Evolutionary conservation across 179 eudicot genomes (phyloP), one percentile per base, ranked within the genome.

Genomic region (Sideroxylon spinosum): DNA sequence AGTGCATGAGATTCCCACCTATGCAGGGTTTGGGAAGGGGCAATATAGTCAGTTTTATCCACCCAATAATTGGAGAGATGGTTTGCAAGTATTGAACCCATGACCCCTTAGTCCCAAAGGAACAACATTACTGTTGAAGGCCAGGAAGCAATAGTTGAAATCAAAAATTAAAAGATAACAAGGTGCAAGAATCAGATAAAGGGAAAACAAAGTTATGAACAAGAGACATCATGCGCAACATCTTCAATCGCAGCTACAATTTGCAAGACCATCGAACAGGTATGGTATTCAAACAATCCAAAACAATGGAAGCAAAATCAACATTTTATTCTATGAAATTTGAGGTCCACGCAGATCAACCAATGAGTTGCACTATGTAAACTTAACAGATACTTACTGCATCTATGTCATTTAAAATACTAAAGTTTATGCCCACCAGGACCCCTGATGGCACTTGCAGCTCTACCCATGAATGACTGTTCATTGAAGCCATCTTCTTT

Each of bases 391-490:
- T 68, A 88, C 97, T 88, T 86, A 93, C 98, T 13, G 91, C 95
- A 69, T 91, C 97, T 32, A 78, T 69, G 83, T 89, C 91, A 23
- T 91, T 83, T 73, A 94, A 75, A 69, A 94, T 82, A 71, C 71
- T 78, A 53, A 94, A 89, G 11, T 69, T 79, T 77, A 94, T 83
- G 71, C 92, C 88, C 52, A 82, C 85, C 67, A 94, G 86, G 53
- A 76, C 60, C 64, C 86, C 98, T 37, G 60, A 75, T 44, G 92
- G 88, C 65, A 87, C 89, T 82, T 85, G 86, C 64, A 81, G 87
- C 81, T 85, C 90, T 49, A 32, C 76, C 29, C 80, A 62, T 68
- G 80, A 76, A 6, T 83, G 90, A 79, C 79, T 81, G 66, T 87
- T 93, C 95, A 92, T 91, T 81, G 85, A 82, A 77, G 53, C 82